Percentiles rank a stretch among this genome's conserved stretches.
Evolutionary conservation across 345 rosid species (phyloP).

Genomic region (Eucalyptus pumila): DNA sequence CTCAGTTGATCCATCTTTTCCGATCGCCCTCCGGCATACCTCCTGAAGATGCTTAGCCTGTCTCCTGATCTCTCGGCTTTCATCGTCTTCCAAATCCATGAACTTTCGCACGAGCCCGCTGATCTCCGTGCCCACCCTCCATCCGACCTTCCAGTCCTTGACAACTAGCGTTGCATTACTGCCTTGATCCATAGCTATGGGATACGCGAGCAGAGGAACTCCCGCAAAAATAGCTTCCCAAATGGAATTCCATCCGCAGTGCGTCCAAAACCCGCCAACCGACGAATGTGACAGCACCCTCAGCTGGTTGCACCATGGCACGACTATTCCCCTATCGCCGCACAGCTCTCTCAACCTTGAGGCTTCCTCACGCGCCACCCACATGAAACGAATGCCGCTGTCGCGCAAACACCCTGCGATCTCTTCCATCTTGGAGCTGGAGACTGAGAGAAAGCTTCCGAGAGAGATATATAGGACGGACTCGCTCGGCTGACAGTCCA

Average conservation of each 20-base stretch:
- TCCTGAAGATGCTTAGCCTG: not conserved
- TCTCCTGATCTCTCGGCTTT: not conserved
- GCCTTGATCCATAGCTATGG: slow-evolving; percentile 6
- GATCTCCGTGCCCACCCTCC: not conserved
- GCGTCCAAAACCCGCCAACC: slow-evolving; percentile 17
- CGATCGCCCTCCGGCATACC: slow-evolving; percentile 3
- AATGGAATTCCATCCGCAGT: slow-evolving; percentile 18
- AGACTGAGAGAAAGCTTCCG: slow-evolving; percentile 24
- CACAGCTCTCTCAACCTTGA: not conserved
- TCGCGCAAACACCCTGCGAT: slow-evolving; percentile 7
- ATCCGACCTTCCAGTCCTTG: slow-evolving; percentile 13
- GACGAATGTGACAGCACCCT: slow-evolving; percentile 12
- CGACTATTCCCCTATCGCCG: slow-evolving; percentile 10
- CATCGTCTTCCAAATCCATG: not conserved
- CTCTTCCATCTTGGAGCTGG: slow-evolving; percentile 17
- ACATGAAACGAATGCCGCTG: slow-evolving; percentile 18
- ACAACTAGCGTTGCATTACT: not conserved
- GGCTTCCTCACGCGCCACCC: slow-evolving; percentile 15
- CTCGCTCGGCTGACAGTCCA: slow-evolving; percentile 9
- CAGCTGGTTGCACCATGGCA: slow-evolving; percentile 52
- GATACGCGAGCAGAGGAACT: slow-evolving; percentile 7
- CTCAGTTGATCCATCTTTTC: slow-evolving; percentile 33
- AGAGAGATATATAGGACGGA: slow-evolving; percentile 27
- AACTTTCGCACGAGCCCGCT: not conserved
- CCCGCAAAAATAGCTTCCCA: slow-evolving; percentile 10